phyloP scores from a whole-genome alignment of 441 rosid genomes.

The Euphorbia celastroides region DNA sequence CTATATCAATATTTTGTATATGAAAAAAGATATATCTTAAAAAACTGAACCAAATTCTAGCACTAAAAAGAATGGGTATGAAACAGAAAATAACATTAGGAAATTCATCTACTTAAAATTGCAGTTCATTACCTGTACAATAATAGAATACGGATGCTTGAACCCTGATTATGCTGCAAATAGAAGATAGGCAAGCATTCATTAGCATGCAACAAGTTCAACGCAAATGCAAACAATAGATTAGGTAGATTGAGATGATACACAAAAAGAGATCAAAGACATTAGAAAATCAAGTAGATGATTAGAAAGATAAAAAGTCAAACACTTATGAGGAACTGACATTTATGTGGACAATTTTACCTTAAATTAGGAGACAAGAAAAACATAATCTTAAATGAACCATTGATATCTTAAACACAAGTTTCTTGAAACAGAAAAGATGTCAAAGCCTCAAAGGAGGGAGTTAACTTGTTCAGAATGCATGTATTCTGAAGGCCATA shows the following conservation, averaged over 20 bases:
- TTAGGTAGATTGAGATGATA: neutral
- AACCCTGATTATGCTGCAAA: constrained; percentile 44
- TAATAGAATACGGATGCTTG: constrained; percentile 38
- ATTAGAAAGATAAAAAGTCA: constrained; percentile 1
- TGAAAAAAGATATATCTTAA: neutral
- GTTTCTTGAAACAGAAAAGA: neutral
- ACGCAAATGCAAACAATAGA: neutral
- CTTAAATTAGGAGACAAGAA: neutral
- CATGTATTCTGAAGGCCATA: neutral
- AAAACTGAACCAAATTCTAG: neutral
- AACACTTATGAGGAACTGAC: neutral
- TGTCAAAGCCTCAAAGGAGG: neutral
- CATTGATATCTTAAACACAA: neutral
- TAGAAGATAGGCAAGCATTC: neutral
- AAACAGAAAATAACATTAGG: neutral
- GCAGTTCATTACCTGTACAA: constrained; percentile 40
- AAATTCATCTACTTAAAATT: neutral
- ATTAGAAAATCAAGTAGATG: neutral
- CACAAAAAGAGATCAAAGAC: neutral
- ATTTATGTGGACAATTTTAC: neutral
- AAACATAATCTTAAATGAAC: neutral
- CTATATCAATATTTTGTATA: neutral
- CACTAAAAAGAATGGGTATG: neutral
- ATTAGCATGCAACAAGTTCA: constrained; percentile 4
- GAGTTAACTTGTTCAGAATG: neutral